Base-by-base conservation (phyloP, 371 early-diverging fungal species). In the Mucor racemosus region DNA sequence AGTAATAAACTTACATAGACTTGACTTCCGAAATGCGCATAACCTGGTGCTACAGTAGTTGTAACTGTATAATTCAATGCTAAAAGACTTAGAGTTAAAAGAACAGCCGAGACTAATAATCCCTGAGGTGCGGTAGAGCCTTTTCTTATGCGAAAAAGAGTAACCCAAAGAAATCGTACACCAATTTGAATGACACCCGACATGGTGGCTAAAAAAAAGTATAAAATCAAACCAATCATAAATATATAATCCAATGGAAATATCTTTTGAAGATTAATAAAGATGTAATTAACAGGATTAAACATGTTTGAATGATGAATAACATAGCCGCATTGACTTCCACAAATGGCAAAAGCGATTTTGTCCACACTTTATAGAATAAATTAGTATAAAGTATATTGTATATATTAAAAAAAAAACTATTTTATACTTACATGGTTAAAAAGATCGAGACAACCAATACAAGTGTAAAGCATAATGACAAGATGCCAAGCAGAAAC, bases 191-290 rank as follows among this genome's bases (percentile, higher is more conserved):
- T 79, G 35, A 90, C 69, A 13, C 88, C 91, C 14, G 79, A 76
- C 67, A 88, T 79, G 4, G 89, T 89, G 11, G 86, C 82, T 56
- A 80, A 69, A 71, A 90, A 86, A 65, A 88, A 80, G 71, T 88
- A 89, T 8, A 89, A 38, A 56, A 90, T 84, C 66, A 90, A 65
- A 31, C 81, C 42, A 7, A 86, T 83, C 81, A 88, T 85, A 60
- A 90, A 79, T 7, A 90, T 67, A 61, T 88, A 86, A 59, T 90
- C 90, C 36, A 89, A 58, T 9, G 88, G 88, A 64, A 89, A 90
- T 44, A 74, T 72, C 75, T 81, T 83, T 15, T 85, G 76, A 7
- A 88, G 64, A 41, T 80, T 75, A 42, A 88, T 73, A 72, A 88
- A 86, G 31, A 88, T 78, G 21, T 76, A 76, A 62, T 89, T 88